Evolutionary conservation across 2,329 filamentous ascomycete species (phyloP).

Genomic region (Endoconidiophora laricicola): DNA sequence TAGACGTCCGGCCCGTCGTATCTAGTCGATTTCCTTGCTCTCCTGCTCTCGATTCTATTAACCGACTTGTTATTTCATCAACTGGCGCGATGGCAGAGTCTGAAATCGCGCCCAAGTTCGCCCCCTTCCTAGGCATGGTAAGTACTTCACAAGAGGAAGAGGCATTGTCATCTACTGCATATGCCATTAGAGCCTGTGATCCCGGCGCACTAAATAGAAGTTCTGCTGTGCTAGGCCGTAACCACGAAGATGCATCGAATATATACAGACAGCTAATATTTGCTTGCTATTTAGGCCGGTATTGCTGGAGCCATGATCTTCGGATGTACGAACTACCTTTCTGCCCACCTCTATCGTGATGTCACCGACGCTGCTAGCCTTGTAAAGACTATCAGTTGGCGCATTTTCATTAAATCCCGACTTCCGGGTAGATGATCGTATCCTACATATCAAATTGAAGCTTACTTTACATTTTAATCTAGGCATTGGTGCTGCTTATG

Average conservation of each 20-base stretch:
- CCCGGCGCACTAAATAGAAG: no score
- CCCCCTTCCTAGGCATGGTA: conserved; percentile 81
- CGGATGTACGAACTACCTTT: conserved; percentile 42
- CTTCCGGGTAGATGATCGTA: no score
- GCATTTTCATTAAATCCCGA: neutral
- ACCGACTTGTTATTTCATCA: neutral
- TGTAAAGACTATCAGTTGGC: neutral
- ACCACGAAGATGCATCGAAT: no score
- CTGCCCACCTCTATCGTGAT: conserved; percentile 13
- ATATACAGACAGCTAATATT: conserved; percentile 1
- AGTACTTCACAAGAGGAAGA: conserved; percentile 20
- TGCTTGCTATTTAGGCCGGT: conserved; percentile 38
- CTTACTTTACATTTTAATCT: conserved; percentile 12
- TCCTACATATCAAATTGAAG: neutral
- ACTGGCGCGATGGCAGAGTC: conserved; percentile 33
- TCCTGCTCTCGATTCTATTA: neutral
- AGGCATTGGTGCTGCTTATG: conserved; percentile 64
- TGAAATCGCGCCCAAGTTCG: conserved; percentile 59
- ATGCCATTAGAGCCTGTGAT: no score
- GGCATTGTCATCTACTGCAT: no score
- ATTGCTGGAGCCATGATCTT: conserved; percentile 74
- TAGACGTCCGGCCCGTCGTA: no score
- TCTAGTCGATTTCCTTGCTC: neutral
- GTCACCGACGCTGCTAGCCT: conserved; percentile 3
- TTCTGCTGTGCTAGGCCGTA: neutral